Percentiles rank a stretch among this genome's conserved stretches.
Evolutionary conservation across 768 basidiomycete species (phyloP).

Genomic region (Trichaptum fuscoviolaceum): DNA sequence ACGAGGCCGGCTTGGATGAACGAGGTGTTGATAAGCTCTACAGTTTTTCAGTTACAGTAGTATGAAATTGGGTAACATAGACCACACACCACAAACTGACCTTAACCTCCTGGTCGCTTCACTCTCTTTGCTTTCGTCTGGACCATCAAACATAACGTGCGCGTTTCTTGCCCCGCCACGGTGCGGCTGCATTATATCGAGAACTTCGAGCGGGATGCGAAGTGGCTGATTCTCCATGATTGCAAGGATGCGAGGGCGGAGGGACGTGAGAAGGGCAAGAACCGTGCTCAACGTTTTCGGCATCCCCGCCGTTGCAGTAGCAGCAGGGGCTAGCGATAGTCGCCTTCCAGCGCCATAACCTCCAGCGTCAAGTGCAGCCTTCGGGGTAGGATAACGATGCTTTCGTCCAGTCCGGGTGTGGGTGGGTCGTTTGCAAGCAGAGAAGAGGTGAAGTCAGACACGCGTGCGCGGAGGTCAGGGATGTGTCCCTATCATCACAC

Average conservation of each 20-base stretch:
- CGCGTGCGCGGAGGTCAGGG: no score
- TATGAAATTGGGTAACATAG: not conserved
- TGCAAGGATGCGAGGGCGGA: conserved; percentile 15
- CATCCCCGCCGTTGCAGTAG: no score
- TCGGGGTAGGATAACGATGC: conserved; percentile 51
- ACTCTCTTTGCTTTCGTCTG: conserved; percentile 29
- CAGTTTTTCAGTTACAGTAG: no score
- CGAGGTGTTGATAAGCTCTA: conserved; percentile 26
- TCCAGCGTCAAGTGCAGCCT: conserved; percentile 73
- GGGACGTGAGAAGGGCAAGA: conserved; percentile 17
- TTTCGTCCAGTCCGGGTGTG: conserved; percentile 30
- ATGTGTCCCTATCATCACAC: no score
- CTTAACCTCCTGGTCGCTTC: conserved; percentile 27
- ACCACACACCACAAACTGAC: conserved; percentile 29
- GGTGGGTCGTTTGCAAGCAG: not conserved
- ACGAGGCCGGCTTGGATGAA: conserved; percentile 28
- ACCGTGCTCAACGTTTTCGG: conserved; percentile 21
- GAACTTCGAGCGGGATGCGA: conserved; percentile 36
- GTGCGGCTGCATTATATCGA: conserved; percentile 47
- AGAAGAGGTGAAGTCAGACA: not conserved
- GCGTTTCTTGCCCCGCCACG: conserved; percentile 33
- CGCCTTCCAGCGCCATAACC: conserved; percentile 52
- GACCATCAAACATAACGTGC: conserved; percentile 55
- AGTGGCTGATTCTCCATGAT: conserved; percentile 37
- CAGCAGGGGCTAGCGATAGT: no score